Evolutionary conservation across 73 alveolate species (phyloP).

Genomic region (Stentor roeselii): DNA sequence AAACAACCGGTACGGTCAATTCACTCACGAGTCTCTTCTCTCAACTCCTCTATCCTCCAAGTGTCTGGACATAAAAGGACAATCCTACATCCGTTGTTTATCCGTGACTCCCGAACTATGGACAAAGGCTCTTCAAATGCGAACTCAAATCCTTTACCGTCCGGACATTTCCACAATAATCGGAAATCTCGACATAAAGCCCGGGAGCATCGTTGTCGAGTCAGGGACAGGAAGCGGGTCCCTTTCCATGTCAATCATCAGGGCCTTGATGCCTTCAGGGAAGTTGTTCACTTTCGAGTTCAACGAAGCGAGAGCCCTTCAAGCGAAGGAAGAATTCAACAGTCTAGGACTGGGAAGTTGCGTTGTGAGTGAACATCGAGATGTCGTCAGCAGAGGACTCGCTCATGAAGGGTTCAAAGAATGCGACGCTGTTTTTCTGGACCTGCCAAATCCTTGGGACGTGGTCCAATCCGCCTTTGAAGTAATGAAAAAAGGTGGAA

Average conservation of each 20-base stretch:
- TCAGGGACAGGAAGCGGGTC: slow-evolving; percentile 99
- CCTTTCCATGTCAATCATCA: slow-evolving; percentile 76
- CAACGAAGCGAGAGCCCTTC: slow-evolving; percentile 83
- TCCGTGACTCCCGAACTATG: slow-evolving; percentile 65
- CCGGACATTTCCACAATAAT: slow-evolving; percentile 95
- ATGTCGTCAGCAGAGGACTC: slow-evolving; percentile 91
- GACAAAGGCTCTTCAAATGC: slow-evolving; percentile 56
- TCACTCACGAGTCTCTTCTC: background rate
- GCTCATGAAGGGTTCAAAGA: slow-evolving; percentile 54
- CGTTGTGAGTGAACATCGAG: slow-evolving; percentile 84
- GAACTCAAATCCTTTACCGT: slow-evolving; percentile 92
- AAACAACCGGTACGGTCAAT: slow-evolving; percentile 15
- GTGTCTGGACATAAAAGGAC: slow-evolving; percentile 24
- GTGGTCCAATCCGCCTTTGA: slow-evolving; percentile 84
- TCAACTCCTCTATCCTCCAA: background rate
- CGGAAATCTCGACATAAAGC: slow-evolving; percentile 48
- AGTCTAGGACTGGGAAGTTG: slow-evolving; percentile 54
- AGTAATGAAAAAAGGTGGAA: slow-evolving; percentile 80
- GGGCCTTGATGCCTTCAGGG: slow-evolving; percentile 79
- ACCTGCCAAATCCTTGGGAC: slow-evolving; percentile 94
- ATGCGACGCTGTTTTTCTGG: slow-evolving; percentile 90
- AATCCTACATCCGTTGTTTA: slow-evolving; percentile 50
- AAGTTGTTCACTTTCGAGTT: slow-evolving; percentile 94
- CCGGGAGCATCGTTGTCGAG: slow-evolving; percentile 77
- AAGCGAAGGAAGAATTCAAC: slow-evolving; percentile 78